Conservation (phyloP, 2,329 filamentous ascomycete genomes). For the Penicillium vulpinum region DNA sequence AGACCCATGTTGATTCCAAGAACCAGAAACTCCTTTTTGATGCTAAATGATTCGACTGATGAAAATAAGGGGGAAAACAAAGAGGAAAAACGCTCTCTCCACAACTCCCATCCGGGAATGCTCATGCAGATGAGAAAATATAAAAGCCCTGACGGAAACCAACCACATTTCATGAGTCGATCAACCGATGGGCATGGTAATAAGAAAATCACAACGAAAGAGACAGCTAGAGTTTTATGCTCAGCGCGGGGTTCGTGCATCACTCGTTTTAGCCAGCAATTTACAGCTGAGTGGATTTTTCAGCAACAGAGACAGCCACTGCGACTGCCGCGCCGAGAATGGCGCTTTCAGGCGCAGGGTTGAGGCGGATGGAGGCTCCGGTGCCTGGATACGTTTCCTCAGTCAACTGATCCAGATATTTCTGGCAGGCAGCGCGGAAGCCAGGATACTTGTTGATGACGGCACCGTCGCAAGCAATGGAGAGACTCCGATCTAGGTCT, state of each 20-base stretch:
- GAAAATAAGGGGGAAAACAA: neutral
- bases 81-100: constrained; percentile 1
- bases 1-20: constrained; percentile 8
- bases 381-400: constrained; percentile 27
- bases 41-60: constrained; percentile 9
- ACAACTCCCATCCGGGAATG: neutral
- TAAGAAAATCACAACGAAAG: constrained; percentile 19
- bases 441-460: constrained; percentile 55
- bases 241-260: constrained; percentile 10
- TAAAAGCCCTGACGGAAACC: neutral
- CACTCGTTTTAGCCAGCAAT: constrained; percentile 2
- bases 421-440: constrained; percentile 48
- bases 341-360: constrained; percentile 46
- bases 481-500: constrained; percentile 35
- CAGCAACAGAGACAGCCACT: constrained; percentile 45
- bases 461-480: constrained; percentile 54
- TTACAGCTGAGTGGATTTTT: constrained; percentile 19
- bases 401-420: constrained; percentile 45
- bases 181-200: constrained; percentile 10
- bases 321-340: constrained; percentile 51
- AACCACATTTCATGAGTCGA: constrained; percentile 14
- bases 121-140: constrained; percentile 6
- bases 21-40: constrained; percentile 17
- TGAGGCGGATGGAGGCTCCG: constrained; percentile 38
- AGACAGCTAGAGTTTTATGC: constrained; percentile 13